phyloP scores from a whole-genome alignment of 2,329 filamentous ascomycete genomes.

The Talaromyces sp. region DNA sequence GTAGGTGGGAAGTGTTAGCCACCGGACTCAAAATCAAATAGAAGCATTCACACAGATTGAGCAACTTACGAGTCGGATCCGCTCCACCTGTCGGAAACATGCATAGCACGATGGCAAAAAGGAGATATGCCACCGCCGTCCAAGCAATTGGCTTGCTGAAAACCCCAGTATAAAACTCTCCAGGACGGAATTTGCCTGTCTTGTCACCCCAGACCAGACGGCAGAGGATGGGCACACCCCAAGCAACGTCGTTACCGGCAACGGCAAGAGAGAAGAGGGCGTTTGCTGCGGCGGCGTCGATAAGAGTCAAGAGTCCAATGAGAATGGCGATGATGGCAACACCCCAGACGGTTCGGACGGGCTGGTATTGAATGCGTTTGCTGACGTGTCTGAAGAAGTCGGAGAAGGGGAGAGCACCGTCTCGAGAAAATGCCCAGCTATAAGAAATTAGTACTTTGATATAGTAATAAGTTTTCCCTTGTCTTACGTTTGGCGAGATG shows the following conservation, averaged over 20 bases:
- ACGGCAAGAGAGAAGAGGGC: constrained; percentile 60
- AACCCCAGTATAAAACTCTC: constrained; percentile 57
- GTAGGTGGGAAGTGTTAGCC: not conserved
- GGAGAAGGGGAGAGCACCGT: constrained; percentile 61
- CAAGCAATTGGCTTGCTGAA: constrained; percentile 54
- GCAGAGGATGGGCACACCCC: constrained; percentile 58
- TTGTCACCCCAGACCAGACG: constrained; percentile 55
- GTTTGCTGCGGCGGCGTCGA: constrained; percentile 55
- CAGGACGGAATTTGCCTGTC: constrained; percentile 55
- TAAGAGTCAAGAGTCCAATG: constrained; percentile 57
- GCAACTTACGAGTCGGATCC: constrained; percentile 44
- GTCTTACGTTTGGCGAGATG: constrained; percentile 51
- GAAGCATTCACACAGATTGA: constrained; percentile 11
- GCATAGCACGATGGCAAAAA: constrained; percentile 49
- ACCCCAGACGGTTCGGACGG: constrained; percentile 56
- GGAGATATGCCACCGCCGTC: constrained; percentile 45
- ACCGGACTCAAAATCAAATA: not conserved
- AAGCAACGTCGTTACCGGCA: constrained; percentile 60
- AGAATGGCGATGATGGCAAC: constrained; percentile 51
- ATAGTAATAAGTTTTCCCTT: not conserved
- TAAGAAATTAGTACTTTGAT: not conserved
- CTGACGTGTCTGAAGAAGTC: constrained; percentile 56
- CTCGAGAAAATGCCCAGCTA: constrained; percentile 60
- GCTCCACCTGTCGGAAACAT: constrained; percentile 60
- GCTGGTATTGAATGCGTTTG: constrained; percentile 55